Conservation (phyloP, 257 asterid genomes). For the Paulownia fortunei region DNA sequence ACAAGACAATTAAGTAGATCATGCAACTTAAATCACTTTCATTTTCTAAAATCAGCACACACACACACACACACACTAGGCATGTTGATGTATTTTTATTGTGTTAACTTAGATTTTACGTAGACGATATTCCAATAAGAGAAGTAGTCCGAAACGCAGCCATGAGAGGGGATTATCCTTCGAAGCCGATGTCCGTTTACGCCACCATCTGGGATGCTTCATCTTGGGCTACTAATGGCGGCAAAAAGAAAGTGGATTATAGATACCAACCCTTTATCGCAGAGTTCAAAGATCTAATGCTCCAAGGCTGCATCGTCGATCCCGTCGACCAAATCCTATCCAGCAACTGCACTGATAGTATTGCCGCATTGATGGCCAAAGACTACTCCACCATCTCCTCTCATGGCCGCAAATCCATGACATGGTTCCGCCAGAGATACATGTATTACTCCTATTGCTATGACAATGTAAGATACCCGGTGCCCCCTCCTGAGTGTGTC, state of each 20-base stretch:
- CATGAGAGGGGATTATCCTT: constrained; percentile 78
- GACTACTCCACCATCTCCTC: constrained; percentile 45
- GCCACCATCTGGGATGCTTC: constrained; percentile 97
- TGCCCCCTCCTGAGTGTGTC: constrained; percentile 71
- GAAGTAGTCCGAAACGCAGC: constrained; percentile 53
- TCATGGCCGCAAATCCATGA: constrained; percentile 53
- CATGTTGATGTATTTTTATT: not conserved
- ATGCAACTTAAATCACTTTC: not conserved
- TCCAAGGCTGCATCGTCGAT: constrained; percentile 73
- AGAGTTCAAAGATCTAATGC: constrained; percentile 63
- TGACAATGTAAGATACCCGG: constrained; percentile 63
- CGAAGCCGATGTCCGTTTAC: constrained; percentile 82
- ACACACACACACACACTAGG: no score
- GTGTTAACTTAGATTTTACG: constrained; percentile 58
- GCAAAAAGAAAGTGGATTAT: constrained; percentile 71
- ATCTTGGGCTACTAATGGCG: constrained; percentile 88
- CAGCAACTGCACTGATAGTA: constrained; percentile 61
- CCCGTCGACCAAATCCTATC: constrained; percentile 69
- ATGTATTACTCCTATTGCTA: constrained; percentile 78
- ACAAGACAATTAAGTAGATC: no score
- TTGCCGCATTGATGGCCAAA: constrained; percentile 36
- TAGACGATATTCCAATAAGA: constrained; percentile 72
- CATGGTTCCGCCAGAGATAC: constrained; percentile 57
- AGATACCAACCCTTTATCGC: constrained; percentile 65
- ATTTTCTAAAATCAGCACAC: no score